Base-by-base conservation (phyloP, 2,329 filamentous ascomycete species). In the Curvularia spicifera region DNA sequence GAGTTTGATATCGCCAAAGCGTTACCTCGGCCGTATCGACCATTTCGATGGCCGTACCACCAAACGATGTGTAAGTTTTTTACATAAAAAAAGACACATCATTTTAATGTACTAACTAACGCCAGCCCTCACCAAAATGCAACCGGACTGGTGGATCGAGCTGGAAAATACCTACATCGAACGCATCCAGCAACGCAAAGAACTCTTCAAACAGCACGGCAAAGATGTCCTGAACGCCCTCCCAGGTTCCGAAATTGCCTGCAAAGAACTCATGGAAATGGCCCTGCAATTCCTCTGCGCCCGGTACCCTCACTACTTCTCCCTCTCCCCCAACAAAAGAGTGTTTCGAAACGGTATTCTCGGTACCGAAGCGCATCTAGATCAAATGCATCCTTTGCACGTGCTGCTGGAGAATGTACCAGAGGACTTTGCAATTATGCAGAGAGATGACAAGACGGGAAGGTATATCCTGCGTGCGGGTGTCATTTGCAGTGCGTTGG, bases 201-300 rank as follows among this genome's bases (percentile, higher is more conserved):
- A 77, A 0, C 82, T 96, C 0, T 89, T 87, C 69, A 79, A 78
- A 10, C 78, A 87, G 57, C 82, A 94, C 63, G 87, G 89, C 1
- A 81, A 81, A 9, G 77, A 80, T 3, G 86, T 96, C 1, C 82
- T 95, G 1, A 84, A 89, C 55, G 82, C 82, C 31, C 80, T 93
- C 0, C 90, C 91, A 0, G 91, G 91, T 1, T 89, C 89, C 0
- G 90, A 95, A 67, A 80, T 95, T 0, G 91, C 88, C 0, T 91
- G 89, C 72, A 93, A 92, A 71, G 92, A 96, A 69, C 80, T 95
- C 5, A 93, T 95, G 91, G 92, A 96, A 75, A 93, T 94, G 87
- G 84, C 82, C 2, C 66, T 96, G 3, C 90, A 94, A 64, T 96
- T 94, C 65, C 77, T 94, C n/a, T 90, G 87, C 60, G 83, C 86